Evolutionary conservation across 2,329 filamentous ascomycete genomes (phyloP).

Genomic region (Scedosporium aurantiacum): DNA sequence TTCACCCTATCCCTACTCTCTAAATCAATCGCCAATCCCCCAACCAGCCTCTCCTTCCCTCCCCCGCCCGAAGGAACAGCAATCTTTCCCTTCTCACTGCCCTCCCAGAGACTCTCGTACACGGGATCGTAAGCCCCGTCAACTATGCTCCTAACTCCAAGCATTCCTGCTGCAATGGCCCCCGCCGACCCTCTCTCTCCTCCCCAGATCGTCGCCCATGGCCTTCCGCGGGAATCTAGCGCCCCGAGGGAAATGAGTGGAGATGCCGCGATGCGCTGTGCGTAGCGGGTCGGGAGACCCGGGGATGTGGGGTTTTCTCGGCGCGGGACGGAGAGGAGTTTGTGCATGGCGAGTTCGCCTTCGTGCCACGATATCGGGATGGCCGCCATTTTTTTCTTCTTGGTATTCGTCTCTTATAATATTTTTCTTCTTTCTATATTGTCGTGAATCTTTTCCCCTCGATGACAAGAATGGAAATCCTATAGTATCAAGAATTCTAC

Average conservation of each 20-base stretch:
- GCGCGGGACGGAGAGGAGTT: conserved; percentile 45
- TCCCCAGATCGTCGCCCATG: conserved; percentile 74
- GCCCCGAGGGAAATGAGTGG: conserved; percentile 65
- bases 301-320: conserved; percentile 55
- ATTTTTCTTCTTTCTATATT: neutral
- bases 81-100: conserved; percentile 25
- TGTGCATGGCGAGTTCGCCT: conserved; percentile 57
- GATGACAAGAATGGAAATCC: neutral
- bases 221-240: conserved; percentile 51
- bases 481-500: too few species aligned
- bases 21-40: conserved; percentile 51
- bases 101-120: conserved; percentile 47
- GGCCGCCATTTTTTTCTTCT: neutral
- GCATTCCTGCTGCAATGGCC: conserved; percentile 47
- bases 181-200: conserved; percentile 58
- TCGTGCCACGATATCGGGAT: neutral
- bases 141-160: conserved; percentile 53
- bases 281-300: conserved; percentile 51
- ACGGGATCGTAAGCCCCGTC: conserved; percentile 60
- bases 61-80: conserved; percentile 26
- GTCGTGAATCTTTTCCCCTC: neutral
- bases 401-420: neutral
- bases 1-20: conserved; percentile 63
- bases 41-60: conserved; percentile 17
- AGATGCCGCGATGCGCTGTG: conserved; percentile 46